Evolutionary conservation across 2,329 filamentous ascomycete genomes (phyloP).

Genomic region (Aotearoamyces nothofagi): DNA sequence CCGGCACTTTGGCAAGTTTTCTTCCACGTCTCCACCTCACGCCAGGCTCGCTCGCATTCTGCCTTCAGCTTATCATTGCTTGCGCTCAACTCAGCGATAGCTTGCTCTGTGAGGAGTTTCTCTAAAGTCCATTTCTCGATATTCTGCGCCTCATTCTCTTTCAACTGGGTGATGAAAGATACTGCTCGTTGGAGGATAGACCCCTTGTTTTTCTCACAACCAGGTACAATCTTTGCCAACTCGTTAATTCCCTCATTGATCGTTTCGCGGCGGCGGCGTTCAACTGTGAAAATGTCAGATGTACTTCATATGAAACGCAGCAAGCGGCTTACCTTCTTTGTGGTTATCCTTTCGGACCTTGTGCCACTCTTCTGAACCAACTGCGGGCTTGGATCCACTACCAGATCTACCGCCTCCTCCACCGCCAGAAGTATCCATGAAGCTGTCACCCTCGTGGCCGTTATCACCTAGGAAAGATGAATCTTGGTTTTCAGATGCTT

Average conservation of each 20-base stretch:
- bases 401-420: constrained; percentile 16
- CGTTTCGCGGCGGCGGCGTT: constrained; percentile 88
- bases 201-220: constrained; percentile 98
- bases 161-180: constrained; percentile 85
- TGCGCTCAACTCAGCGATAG: constrained; percentile 72
- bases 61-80: constrained; percentile 79
- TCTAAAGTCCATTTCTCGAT: constrained; percentile 89
- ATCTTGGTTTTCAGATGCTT: constrained; percentile 23
- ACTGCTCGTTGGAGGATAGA: constrained; percentile 89
- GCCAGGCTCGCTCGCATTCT: constrained; percentile 64
- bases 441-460: constrained; percentile 15
- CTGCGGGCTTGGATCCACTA: constrained; percentile 57
- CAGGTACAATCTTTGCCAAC: constrained; percentile 90
- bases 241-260: constrained; percentile 99
- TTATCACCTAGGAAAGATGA: constrained; percentile 26
- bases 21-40: constrained; percentile 69
- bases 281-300: constrained; percentile 44
- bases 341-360: constrained; percentile 95
- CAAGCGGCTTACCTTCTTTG: constrained; percentile 65
- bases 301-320: not conserved
- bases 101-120: constrained; percentile 80
- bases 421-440: constrained; percentile 28
- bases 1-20: constrained; percentile 47
- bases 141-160: constrained; percentile 86
- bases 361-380: constrained; percentile 97